These are phyloP conservation scores for Chlorociboria aeruginascens DNA, from an alignment of 495 filamentous ascomycete genomes.

Conservation along the genomic window DNA sequence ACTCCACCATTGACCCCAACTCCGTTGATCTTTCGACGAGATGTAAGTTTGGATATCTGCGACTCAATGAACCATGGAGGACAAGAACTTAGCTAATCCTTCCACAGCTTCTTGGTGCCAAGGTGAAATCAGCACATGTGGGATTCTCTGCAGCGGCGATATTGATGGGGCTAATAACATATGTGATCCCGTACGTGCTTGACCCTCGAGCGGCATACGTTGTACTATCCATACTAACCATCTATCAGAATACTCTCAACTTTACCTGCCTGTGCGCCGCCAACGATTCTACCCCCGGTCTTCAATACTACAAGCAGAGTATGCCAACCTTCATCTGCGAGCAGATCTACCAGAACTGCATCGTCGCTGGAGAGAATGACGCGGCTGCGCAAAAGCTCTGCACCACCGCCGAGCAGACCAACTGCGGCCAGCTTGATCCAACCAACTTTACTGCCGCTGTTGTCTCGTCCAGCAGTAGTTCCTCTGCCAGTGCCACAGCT, in stretches of 20 bases:
- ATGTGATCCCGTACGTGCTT: conserved; percentile 22
- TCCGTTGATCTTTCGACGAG: conserved; percentile 13
- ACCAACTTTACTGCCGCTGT: conserved; percentile 23
- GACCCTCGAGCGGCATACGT: background rate
- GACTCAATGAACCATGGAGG: background rate
- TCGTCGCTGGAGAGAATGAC: conserved; percentile 18
- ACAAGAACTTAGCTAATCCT: conserved; percentile 3
- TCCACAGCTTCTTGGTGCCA: conserved; percentile 26
- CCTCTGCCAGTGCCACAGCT: conserved; percentile 16
- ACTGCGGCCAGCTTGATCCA: conserved; percentile 26
- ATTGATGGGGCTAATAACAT: conserved; percentile 14
- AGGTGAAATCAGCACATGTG: conserved; percentile 23
- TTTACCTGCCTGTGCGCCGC: conserved; percentile 25
- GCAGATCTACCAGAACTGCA: conserved; percentile 23
- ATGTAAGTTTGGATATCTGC: conserved; percentile 11
- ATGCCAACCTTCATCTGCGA: conserved; percentile 31
- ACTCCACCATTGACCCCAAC: conserved; percentile 23
- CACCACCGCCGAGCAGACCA: conserved; percentile 17
- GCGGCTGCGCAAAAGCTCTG: conserved; percentile 26
- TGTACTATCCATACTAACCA: conserved; percentile 4
- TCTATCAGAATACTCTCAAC: conserved; percentile 17
- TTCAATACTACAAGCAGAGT: conserved; percentile 23
- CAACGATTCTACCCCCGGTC: conserved; percentile 21
- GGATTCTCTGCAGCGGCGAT: conserved; percentile 21
- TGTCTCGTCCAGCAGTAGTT: conserved; percentile 10